Base-by-base conservation (phyloP, 345 rosid species). In the Populus euphratica region DNA sequence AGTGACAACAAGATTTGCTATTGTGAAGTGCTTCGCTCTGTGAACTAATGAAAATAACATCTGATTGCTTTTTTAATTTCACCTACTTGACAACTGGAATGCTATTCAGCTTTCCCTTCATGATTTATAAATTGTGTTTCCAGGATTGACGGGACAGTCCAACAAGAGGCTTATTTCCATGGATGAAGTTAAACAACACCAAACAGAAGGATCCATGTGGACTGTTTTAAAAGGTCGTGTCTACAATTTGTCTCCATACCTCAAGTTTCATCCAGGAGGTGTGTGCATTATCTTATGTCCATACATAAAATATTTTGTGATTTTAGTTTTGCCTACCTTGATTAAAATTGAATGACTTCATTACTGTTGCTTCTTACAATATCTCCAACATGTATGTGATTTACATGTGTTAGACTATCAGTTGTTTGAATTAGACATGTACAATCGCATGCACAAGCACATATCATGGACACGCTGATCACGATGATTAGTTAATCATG, bases 221-320 rank as follows among this genome's bases (percentile, higher is more conserved):
- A 92, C 97, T 69, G 95, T 93, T 74, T 78, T 96, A 70, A 92
- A 92, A 86, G 97, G 99, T 18, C 91, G 86, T 2, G 97, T 91
- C 1, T 93, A 96, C 82, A 92, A 96, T 90, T 76, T 96, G 79
- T 76, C 91, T 5, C 99, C 99, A 36, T 93, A 90, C 80, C 89
- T 92, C 98, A 96, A 91, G 70, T 96, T 93, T 80, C 99, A 92
- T 86, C 98, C 97, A 0, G 98, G 98, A 87, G 98, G 96, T 90
- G 83, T 41, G 81, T 5, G 10, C 56, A 20, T 71, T 54, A n/a
- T 25, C 27, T 78, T 59, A 29, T 74, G 70, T 69, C 38, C 76
- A n/a, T 50, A 70, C 38, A 14, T 14, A 13, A 13, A 14, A 47
- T 69, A n/a, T 66, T 20, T 54, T 64, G 12, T 21, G 0, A 50